Conservation (phyloP, 2,329 filamentous ascomycete species). For the Metarhizium guizhouense region DNA sequence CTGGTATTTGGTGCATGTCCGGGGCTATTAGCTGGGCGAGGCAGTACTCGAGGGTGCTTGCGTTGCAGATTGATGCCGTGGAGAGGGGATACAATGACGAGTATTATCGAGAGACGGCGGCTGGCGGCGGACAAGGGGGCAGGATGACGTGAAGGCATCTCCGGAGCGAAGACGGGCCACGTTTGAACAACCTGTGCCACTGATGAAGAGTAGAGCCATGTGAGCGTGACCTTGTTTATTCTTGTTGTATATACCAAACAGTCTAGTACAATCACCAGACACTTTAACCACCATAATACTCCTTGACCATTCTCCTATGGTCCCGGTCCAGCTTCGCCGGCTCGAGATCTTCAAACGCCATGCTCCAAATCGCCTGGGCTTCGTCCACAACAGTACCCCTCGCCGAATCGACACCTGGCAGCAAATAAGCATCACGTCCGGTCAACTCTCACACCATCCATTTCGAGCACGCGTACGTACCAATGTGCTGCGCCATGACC, state of each 20-base stretch:
- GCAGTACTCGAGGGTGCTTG: neutral
- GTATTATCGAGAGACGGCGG: neutral
- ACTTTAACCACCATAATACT: no score
- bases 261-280: no score
- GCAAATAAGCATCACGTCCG: neutral
- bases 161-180: no score
- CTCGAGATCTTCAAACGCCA: neutral
- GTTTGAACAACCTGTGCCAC: no score
- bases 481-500: neutral
- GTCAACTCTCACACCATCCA: neutral
- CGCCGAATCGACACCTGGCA: neutral
- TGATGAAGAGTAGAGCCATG: no score
- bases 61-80: no score
- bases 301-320: neutral
- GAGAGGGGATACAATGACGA: neutral
- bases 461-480: no score
- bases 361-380: constrained; percentile 1
- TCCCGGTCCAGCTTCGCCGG: neutral
- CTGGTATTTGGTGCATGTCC: neutral
- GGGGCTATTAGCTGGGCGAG: neutral
- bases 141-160: no score
- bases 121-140: no score
- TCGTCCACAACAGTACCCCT: neutral
- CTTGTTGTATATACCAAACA: no score
- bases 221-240: no score